Evolutionary conservation across 306 rosid species (phyloP), one percentile per base, ranked within the genome.

Genomic region (Casuarina equisetifolia): DNA sequence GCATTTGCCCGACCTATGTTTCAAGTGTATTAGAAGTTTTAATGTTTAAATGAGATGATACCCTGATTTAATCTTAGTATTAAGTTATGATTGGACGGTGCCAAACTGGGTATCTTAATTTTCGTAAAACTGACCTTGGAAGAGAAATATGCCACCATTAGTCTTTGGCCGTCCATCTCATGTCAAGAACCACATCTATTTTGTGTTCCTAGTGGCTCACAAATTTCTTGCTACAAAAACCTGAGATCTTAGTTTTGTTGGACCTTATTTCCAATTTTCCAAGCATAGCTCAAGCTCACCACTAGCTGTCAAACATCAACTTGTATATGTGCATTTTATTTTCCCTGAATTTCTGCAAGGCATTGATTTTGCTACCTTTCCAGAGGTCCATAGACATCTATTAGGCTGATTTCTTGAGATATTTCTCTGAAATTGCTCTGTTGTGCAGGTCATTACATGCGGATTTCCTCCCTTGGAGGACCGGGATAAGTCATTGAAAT

Each of bases 401-500:
- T 63, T 11, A 42, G 39, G 74, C 52, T 78, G 69, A 71, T 58
- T 68, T 76, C 49, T 76, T 67, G 40, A 66, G 82, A 70, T 36
- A 48, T 48, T 48, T 44, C 75, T 36, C 68, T 79, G 70, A 74
- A 57, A 42, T 68, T 80, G 6, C 16, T 7, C 51, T 72, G 48
- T 49, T 71, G 57, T 83, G 76, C 80, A 92, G 98, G 97, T 95
- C 40, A 74, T 89, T 72, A 91, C 97, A 9, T 95, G 97, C 76
- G 97, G 98, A 77, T 95, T 95, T 80, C 98, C 98, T 72, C 97
- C 97, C 46, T 72, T 92, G 74, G 97, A 90, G 78, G 97, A 89
- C 57, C 91, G 98, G 82, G 90, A 89, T 49, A 89, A 89, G 81
- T 92, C 93, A 58, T 83, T 86, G 76, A 87, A 87, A 85, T 57